Evolutionary conservation across 306 rosid species (phyloP).

Genomic region (Elaeagnus macrophylla): DNA sequence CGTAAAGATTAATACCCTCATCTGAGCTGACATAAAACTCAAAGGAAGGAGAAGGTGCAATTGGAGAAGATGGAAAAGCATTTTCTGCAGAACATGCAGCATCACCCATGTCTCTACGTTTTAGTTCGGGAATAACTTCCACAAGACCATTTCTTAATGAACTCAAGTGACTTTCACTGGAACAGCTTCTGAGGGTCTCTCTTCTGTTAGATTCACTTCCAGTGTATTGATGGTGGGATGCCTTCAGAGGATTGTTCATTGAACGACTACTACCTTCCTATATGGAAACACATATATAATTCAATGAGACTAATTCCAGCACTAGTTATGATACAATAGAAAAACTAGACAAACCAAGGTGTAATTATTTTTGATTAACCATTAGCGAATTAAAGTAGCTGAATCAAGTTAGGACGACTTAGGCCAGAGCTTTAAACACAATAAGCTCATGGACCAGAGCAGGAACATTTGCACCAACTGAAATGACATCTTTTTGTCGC

Average conservation of each 20-base stretch:
- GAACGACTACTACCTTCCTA: conserved; percentile 20
- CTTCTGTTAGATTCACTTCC: conserved; percentile 5
- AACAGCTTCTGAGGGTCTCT: conserved; percentile 16
- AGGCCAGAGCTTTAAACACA: too few relatives aligned
- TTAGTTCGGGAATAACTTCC: conserved; percentile 14
- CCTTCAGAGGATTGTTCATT: conserved; percentile 11
- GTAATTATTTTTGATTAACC: background rate
- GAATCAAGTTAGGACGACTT: too few relatives aligned
- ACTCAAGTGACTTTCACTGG: conserved; percentile 8
- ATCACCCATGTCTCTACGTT: conserved; percentile 18
- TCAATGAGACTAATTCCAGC: background rate
- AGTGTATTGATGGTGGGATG: conserved; percentile 14
- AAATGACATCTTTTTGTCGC: too few relatives aligned
- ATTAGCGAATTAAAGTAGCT: too few relatives aligned
- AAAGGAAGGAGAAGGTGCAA: conserved; percentile 31
- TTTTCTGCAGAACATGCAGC: conserved; percentile 22
- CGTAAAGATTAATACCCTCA: conserved; percentile 54
- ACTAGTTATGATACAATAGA: background rate
- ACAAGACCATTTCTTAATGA: conserved; percentile 8
- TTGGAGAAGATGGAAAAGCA: conserved; percentile 29
- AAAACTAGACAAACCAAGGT: background rate
- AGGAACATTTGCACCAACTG: too few relatives aligned
- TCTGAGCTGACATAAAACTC: conserved; percentile 62
- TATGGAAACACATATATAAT: background rate
- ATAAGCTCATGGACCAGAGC: too few relatives aligned